Conservation (phyloP, 169 alveolate species). For the Plasmodium berghei region DNA sequence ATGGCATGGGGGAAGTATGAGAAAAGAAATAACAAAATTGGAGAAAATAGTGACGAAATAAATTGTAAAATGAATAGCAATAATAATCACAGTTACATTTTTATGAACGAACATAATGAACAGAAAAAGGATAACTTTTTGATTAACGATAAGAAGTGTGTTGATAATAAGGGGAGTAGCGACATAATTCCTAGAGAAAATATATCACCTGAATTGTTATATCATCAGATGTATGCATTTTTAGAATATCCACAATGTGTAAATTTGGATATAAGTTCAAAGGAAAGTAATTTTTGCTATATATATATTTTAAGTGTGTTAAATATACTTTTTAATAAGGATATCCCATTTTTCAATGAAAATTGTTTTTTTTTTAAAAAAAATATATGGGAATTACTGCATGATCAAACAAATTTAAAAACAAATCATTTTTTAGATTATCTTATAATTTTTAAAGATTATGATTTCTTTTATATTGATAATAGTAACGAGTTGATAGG, state of each 20-base stretch:
- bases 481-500: slow-evolving; percentile 28
- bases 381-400: slow-evolving; percentile 47
- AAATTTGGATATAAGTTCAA: slow-evolving; percentile 14
- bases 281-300: slow-evolving; percentile 29
- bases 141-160: not conserved
- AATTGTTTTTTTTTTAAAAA: slow-evolving; percentile 68
- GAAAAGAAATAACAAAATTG: not conserved
- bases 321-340: slow-evolving; percentile 49
- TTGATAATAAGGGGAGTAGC: not conserved
- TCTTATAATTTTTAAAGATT: slow-evolving; percentile 32
- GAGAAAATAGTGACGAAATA: not conserved
- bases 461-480: slow-evolving; percentile 12
- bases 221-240: slow-evolving; percentile 36
- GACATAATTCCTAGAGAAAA: slow-evolving; percentile 7
- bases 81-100: too few species aligned
- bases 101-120: too few species aligned
- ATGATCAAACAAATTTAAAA: slow-evolving; percentile 42
- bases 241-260: slow-evolving; percentile 64
- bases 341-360: slow-evolving; percentile 22
- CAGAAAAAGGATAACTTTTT: too few species aligned
- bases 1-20: too few species aligned
- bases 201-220: slow-evolving; percentile 32
- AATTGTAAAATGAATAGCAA: not conserved
- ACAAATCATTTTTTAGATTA: slow-evolving; percentile 44
- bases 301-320: slow-evolving; percentile 25